A percentile compares a stretch with the other conserved stretches of the same genome.
Conservation (phyloP, 345 rosid species). For the Sisymbrium altissimum region DNA sequence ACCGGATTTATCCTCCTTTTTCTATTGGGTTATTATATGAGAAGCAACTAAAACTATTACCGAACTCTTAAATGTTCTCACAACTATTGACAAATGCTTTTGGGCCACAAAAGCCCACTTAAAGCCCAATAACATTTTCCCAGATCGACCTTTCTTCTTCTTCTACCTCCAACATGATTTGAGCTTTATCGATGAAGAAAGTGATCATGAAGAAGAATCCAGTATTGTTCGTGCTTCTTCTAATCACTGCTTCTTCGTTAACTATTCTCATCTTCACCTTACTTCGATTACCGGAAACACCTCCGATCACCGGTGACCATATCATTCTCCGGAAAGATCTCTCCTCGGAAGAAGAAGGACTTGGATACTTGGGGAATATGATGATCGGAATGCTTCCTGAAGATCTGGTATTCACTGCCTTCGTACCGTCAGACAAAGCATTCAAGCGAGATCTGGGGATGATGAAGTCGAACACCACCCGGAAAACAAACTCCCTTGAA, state of each 20-base stretch:
- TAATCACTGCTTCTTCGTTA: conserved; percentile 49
- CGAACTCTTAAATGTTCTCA: background rate
- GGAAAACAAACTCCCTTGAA: conserved; percentile 4
- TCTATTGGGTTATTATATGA: conserved; percentile 6
- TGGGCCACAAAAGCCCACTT: conserved; percentile 14
- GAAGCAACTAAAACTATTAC: conserved; percentile 23
- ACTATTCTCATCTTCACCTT: conserved; percentile 39
- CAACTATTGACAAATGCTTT: background rate
- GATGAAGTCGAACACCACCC: conserved; percentile 21
- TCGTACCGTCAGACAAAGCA: conserved; percentile 60
- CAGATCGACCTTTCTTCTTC: conserved; percentile 27
- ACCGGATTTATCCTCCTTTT: conserved; percentile 19
- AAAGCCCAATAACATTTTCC: background rate
- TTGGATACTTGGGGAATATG: conserved; percentile 68
- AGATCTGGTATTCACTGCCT: conserved; percentile 77
- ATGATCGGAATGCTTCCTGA: conserved; percentile 76
- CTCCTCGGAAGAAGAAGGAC: conserved; percentile 14
- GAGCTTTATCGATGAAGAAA: conserved; percentile 21
- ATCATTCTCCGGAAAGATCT: conserved; percentile 2
- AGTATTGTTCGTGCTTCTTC: conserved; percentile 37
- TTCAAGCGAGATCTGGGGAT: conserved; percentile 54
- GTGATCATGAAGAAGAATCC: conserved; percentile 35
- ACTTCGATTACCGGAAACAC: conserved; percentile 54
- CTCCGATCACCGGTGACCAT: conserved; percentile 21
- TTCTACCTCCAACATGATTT: background rate